Evolutionary conservation across 768 basidiomycete genomes (phyloP).

Genomic region (Tulasnella sp.): DNA sequence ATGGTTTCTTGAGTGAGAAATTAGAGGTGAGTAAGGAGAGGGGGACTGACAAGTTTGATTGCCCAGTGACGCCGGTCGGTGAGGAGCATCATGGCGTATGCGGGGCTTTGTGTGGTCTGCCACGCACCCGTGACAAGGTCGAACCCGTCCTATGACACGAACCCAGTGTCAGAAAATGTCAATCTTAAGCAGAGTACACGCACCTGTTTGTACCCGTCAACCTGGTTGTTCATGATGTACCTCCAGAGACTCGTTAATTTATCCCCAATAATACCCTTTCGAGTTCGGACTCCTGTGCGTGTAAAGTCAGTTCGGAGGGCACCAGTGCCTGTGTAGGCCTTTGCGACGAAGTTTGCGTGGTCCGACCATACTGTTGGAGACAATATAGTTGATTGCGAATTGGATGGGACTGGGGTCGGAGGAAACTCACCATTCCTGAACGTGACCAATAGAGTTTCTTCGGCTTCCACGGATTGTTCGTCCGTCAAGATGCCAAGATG

Average conservation of each 20-base stretch:
- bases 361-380: conserved; percentile 78
- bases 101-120: conserved; percentile 64
- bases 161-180: not conserved
- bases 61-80: conserved; percentile 72
- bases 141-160: conserved; percentile 85
- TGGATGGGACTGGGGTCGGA: not conserved
- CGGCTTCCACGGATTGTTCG: conserved; percentile 65
- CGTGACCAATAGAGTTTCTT: conserved; percentile 61
- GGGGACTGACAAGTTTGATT: conserved; percentile 58
- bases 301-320: conserved; percentile 97
- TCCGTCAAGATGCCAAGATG: conserved; percentile 59
- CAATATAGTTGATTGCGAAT: not conserved
- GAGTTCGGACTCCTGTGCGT: conserved; percentile 79
- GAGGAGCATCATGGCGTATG: conserved; percentile 56
- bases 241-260: conserved; percentile 70
- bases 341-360: conserved; percentile 82
- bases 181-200: not conserved
- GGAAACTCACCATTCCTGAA: conserved; percentile 71
- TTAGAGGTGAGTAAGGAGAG: not conserved
- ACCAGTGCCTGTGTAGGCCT: conserved; percentile 87
- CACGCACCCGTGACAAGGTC: conserved; percentile 89
- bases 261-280: conserved; percentile 68
- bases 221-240: conserved; percentile 92
- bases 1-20: not conserved
- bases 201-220: conserved; percentile 48